Evolutionary conservation across 2,329 filamentous ascomycete species (phyloP).

Genomic region (Dactylonectria macrodidyma): DNA sequence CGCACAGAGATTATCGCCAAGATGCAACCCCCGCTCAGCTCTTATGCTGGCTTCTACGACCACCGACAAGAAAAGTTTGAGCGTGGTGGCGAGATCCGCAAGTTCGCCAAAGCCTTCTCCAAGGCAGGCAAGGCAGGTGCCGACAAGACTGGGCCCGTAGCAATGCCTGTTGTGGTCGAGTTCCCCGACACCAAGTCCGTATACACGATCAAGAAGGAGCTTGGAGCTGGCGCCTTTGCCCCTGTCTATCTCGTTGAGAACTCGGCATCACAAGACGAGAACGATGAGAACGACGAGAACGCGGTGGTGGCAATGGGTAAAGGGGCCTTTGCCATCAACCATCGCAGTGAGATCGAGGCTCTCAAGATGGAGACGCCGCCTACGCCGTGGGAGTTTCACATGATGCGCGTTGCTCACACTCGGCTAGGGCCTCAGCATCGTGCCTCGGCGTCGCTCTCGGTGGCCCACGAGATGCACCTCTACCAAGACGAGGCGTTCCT

Average conservation of each 20-base stretch:
- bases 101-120: conserved; percentile 78
- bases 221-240: conserved; percentile 94
- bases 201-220: conserved; percentile 86
- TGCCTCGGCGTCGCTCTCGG: conserved; percentile 82
- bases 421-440: conserved; percentile 81
- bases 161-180: conserved; percentile 74
- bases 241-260: conserved; percentile 94
- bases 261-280: conserved; percentile 61
- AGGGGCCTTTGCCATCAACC: conserved; percentile 69
- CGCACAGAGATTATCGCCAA: conserved; percentile 82
- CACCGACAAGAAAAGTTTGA: conserved; percentile 75
- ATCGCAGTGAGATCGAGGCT: conserved; percentile 79
- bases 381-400: conserved; percentile 95
- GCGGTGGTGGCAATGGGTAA: conserved; percentile 70
- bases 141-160: conserved; percentile 73
- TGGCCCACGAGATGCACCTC: conserved; percentile 91
- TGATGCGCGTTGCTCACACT: conserved; percentile 86
- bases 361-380: conserved; percentile 96
- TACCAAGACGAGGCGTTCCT: conserved; percentile 93
- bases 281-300: conserved; percentile 62
- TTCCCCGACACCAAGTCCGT: conserved; percentile 76
- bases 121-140: conserved; percentile 70
- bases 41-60: conserved; percentile 86
- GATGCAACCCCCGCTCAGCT: conserved; percentile 79
- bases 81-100: conserved; percentile 83